Percentiles rank a stretch among this genome's conserved stretches.
Evolutionary conservation across 257 asterid species (phyloP).

Genomic region (Paraleonurus japonicus): DNA sequence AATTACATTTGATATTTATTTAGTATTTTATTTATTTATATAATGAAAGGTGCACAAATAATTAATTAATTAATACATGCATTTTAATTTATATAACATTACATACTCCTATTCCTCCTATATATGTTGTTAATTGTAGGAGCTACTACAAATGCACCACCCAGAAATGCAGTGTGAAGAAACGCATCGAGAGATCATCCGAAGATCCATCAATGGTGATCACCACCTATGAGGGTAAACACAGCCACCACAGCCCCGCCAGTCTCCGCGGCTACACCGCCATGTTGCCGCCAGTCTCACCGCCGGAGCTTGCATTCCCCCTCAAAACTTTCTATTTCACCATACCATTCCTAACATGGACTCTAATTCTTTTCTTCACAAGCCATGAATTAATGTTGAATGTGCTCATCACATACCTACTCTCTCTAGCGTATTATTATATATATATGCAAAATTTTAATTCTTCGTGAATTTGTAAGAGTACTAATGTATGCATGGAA

Average conservation of each 20-base stretch:
- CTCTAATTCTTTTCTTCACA: conserved; percentile 26
- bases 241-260: conserved; percentile 77
- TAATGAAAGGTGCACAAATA: background rate
- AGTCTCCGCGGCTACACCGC: conserved; percentile 56
- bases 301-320: conserved; percentile 26
- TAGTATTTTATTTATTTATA: too few species aligned
- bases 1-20: background rate
- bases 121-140: conserved; percentile 48
- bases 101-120: too few species aligned
- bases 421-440: conserved; percentile 6
- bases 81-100: too few species aligned
- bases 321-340: conserved; percentile 28
- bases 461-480: background rate
- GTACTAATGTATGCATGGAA: background rate
- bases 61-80: too few species aligned
- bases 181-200: conserved; percentile 72
- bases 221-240: conserved; percentile 83
- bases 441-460: background rate
- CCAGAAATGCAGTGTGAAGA: conserved; percentile 70
- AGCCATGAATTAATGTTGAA: background rate
- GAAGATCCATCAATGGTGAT: conserved; percentile 70
- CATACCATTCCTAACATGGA: background rate
- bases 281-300: conserved; percentile 33
- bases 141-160: conserved; percentile 79
- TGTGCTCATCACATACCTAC: background rate